A percentile compares a stretch with the other conserved stretches of the same genome.
Evolutionary conservation across 169 alveolate species (phyloP).

Genomic region (Cryptosporidium parvum): DNA sequence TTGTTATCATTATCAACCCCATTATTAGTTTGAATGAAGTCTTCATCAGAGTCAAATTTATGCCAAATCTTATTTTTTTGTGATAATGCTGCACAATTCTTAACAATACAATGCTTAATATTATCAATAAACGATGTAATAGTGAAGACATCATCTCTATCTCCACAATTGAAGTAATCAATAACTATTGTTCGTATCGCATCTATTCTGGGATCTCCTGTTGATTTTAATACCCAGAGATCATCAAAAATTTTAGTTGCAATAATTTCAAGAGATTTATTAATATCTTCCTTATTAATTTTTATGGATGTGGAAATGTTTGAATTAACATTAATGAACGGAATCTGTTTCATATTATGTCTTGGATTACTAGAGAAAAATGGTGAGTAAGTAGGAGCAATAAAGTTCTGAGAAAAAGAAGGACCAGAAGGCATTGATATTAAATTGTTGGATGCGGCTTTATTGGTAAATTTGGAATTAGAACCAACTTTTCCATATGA

Average conservation of each 20-base stretch:
- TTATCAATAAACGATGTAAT: slow-evolving; percentile 69
- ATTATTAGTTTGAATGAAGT: background rate
- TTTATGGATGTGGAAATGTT: slow-evolving; percentile 16
- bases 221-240: slow-evolving; percentile 55
- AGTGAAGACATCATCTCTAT: slow-evolving; percentile 64
- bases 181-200: slow-evolving; percentile 45
- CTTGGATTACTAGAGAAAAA: slow-evolving; percentile 3
- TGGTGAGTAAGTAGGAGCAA: slow-evolving; percentile 73
- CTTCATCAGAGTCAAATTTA: slow-evolving; percentile 9
- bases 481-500: slow-evolving; percentile 11
- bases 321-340: slow-evolving; percentile 20
- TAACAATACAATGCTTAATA: slow-evolving; percentile 40
- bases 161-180: background rate
- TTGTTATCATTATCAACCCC: background rate
- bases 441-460: background rate
- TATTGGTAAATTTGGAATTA: slow-evolving; percentile 1
- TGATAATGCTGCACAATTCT: slow-evolving; percentile 10
- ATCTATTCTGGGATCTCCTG: slow-evolving; percentile 67
- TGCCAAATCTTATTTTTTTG: slow-evolving; percentile 28
- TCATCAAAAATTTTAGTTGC: slow-evolving; percentile 62
- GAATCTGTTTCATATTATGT: slow-evolving; percentile 41
- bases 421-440: slow-evolving; percentile 16
- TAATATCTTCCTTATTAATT: slow-evolving; percentile 53
- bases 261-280: slow-evolving; percentile 49
- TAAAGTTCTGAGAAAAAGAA: slow-evolving; percentile 28